Evolutionary conservation across 148 eudicot genomes (phyloP), one percentile per base, ranked within the genome.

Genomic region (Dysphania ambrosioides): DNA sequence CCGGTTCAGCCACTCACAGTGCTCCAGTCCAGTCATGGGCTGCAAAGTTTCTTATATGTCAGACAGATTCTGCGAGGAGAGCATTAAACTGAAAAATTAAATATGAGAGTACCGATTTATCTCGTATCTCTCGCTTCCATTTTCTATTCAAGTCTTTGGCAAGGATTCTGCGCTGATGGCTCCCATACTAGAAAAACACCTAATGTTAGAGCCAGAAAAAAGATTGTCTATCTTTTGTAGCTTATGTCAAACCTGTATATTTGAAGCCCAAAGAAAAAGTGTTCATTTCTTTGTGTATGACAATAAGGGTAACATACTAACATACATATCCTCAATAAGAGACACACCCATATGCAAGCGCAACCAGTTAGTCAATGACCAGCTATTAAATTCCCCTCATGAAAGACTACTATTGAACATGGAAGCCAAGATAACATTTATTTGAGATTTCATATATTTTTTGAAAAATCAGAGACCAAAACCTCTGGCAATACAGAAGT

Each of bases 1-100:
- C 88, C 89, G 92, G 88, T 93, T 92, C 77, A 96, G 86, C 99
- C 99, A 96, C 78, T 90, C 93, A 80, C 97, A 96, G 75, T 90
- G 95, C 79, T 96, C 99, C 86, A 90, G 70, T 34, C 97, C 93
- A 70, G 99, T 96, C 51, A 80, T 82, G 58, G 95, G 90, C 99
- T 96, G 87, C 40, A 66, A 29, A 83, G 67, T 27, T 66, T 67
- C 15, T 35, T 51, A 77, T 30, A 79, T 44, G 19, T 63, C 24
- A 65, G 58, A 29, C 40, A 60, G 64, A 69, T 24, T 51, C 35
- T 29, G 72, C 30, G 5, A 9, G 12, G 32, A 56, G 71, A 74
- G 42, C 47, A 32, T 15, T 66, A 70, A 34, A 81, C 57, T 40
- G 67, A 75, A 66, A 81, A 34, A 55, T 75, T 61, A 69, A n/a